Percentiles rank a stretch among this genome's conserved stretches.
Evolutionary conservation across 2,329 filamentous ascomycete species (phyloP).

Genomic region (Trichophyton verrucosum): DNA sequence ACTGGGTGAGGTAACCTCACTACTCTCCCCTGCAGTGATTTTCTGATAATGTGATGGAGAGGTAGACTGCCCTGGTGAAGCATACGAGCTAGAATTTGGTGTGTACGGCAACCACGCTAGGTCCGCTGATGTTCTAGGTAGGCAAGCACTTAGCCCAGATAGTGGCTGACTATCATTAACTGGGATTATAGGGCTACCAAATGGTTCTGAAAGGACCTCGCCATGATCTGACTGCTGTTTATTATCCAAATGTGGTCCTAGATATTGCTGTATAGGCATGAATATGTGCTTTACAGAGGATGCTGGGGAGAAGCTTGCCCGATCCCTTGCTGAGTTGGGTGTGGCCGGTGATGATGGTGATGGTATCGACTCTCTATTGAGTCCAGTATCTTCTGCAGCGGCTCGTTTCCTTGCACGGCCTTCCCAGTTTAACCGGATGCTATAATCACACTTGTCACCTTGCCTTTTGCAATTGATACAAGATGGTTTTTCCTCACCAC

Average conservation of each 20-base stretch:
- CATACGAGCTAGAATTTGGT: not conserved
- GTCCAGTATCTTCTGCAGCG: not conserved
- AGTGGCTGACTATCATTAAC: not conserved
- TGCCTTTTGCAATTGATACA: slow-evolving; percentile 63
- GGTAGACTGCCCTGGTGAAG: not conserved
- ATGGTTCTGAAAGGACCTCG: not conserved
- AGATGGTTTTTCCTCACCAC: slow-evolving; percentile 60
- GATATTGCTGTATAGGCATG: not conserved
- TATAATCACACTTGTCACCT: slow-evolving; percentile 66
- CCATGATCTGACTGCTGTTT: not conserved
- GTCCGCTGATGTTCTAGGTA: not conserved
- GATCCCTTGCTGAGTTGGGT: not conserved
- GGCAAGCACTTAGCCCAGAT: not conserved
- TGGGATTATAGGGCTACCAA: not conserved
- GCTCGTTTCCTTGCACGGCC: slow-evolving; percentile 39
- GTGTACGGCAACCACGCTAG: not conserved
- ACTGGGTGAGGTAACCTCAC: not conserved
- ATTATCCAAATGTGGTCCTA: not conserved
- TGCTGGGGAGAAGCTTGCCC: not conserved
- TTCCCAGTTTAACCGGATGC: slow-evolving; percentile 69
- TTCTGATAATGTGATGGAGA: not conserved
- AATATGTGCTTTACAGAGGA: not conserved
- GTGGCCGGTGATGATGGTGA: not conserved
- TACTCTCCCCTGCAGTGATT: not conserved
- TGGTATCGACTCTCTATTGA: not conserved